A percentile compares a stretch with the other conserved stretches of the same genome.
Evolutionary conservation across 192 early-diverging fungal genomes (phyloP).

Genomic region (Entophlyctis helioformis): DNA sequence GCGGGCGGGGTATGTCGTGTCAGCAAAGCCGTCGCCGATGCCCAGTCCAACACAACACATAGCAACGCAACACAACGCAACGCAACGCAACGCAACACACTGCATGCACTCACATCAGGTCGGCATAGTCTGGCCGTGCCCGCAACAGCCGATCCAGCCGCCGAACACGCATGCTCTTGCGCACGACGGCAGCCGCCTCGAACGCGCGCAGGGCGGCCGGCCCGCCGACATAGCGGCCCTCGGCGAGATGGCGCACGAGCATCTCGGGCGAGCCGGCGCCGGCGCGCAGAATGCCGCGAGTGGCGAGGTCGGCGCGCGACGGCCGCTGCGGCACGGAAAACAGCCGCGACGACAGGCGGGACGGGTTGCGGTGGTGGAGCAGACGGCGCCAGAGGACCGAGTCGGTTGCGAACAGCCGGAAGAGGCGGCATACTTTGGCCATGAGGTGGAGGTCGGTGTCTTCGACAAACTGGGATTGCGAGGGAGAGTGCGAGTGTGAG

Average conservation of each 20-base stretch:
- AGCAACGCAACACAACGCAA: too few relatives aligned
- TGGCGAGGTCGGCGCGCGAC: conserved; percentile 3
- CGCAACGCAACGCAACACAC: too few relatives aligned
- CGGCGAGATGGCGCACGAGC: conserved; percentile 1
- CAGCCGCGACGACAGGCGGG: conserved; percentile 4
- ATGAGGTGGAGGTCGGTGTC: conserved; percentile 16
- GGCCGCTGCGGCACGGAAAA: conserved; percentile 11
- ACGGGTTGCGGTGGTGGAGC: conserved; percentile 3
- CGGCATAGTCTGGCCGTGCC: neutral
- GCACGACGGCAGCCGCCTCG: conserved; percentile 1
- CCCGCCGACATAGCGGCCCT: conserved; percentile 4
- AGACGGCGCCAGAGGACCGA: conserved; percentile 8
- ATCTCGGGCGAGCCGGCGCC: too few relatives aligned
- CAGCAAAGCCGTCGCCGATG: too few relatives aligned
- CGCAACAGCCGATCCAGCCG: neutral
- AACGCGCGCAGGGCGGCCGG: conserved; percentile 1
- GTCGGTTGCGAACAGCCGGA: conserved; percentile 7
- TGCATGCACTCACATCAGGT: neutral
- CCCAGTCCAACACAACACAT: too few relatives aligned
- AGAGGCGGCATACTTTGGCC: neutral
- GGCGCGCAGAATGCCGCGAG: conserved; percentile 8
- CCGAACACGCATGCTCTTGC: conserved; percentile 4
- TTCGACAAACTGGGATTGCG: conserved; percentile 17
- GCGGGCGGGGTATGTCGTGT: too few relatives aligned
- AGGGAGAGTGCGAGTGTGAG: neutral